Base-by-base conservation (phyloP, 352 stramenopile genomes). In the Phytopythium aichiense region DNA sequence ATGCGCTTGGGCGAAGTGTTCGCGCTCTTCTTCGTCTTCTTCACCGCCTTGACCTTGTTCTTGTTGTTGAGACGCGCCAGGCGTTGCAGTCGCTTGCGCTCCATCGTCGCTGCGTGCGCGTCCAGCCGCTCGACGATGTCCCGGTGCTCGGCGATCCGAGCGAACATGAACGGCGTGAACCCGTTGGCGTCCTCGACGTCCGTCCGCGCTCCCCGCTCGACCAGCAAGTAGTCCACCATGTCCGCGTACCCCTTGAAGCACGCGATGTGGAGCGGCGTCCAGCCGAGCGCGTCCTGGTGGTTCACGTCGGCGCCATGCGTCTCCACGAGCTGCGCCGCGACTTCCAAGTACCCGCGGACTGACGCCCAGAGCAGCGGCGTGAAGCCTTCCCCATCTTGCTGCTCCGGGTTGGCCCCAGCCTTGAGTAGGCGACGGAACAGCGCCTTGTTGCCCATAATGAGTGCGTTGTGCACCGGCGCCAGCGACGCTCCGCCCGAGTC, bases 371-470 rank as follows among this genome's bases (percentile, higher is more conserved):
- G 61, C 43, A 94, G 58, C 31, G 85, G 73, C n/a, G 74, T 85
- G 40, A 91, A 73, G 0, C 83, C 81, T 43, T 92, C 79, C 0
- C 64, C 70, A 18, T 92, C 83, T 7, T 69, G 61, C 13, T 91
- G 56, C 15, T 90, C 74, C 12, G 81, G 70, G 46, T 89, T 68
- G 0, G 81, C 82, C 0, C 82, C 80, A 35, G 68, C 66, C 61
- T 84, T 79, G 8, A 93, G 56, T 2, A 91, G 69, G 7, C 78
- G 65, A 37, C 79, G 67, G 38, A 84, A 84, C 4, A 94, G 55
- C 23, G 81, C 76, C 61, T 93, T 93, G 67, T 93, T 93, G 49
- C 81, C 84, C 84, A 93, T 94, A 59, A 94, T 82, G 62, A 90
- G 85, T 2, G 76, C 76, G 46, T 74, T 91, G 60, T 88, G 85